Base-by-base conservation (phyloP, 2,329 filamentous ascomycete species). In the Bisporella sp. region DNA sequence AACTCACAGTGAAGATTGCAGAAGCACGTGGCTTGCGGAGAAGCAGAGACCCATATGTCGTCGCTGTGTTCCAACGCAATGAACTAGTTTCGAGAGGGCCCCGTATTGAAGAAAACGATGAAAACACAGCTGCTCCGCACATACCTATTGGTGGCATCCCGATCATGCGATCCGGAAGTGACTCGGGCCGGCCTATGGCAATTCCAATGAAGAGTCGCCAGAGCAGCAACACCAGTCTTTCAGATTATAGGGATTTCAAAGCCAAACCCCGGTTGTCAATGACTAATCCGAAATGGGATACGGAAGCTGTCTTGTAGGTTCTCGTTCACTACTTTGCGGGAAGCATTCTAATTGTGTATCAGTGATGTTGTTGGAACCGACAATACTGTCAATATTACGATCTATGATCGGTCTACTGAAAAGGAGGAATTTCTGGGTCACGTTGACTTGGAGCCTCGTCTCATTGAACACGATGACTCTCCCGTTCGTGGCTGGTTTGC, bases 191-290 rank as follows among this genome's bases (percentile, higher is more conserved):
- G 47, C 80, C 90, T 12, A 92, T 96, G 84, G 89, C 32, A 13
- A 97, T 99, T 58, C 93, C 93, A 1, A 96, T 97, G 89, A 85
- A 86, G 62, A 97, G 91, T 68, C 84, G 93, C 49, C 93, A 97
- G 67, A 97, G 92, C 71, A 97, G 92, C 72, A 91, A 92, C 70
- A 96, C 91, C 50, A 95, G 92, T 63, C 75, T 85, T 57, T 77
- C 79, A 35, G 88, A 95, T 59, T 61, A 73, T 54, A 73, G 75
- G 54, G 77, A 80, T 54, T 72, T 75, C 59, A 73, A 74, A 57
- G 70, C 70, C 37, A 83, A 82, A 59, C 79, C 82, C 48, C 71
- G 74, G 52, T 71, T 67, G 55, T 78, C 78, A 3, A 78, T 91
- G 53, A 92, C 89, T 6, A 87, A 88, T 66, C 92, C 93, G 0